These are phyloP conservation scores for Isochrysis galbana DNA, from an alignment of 78 protist species.

Conservation along the genomic window DNA sequence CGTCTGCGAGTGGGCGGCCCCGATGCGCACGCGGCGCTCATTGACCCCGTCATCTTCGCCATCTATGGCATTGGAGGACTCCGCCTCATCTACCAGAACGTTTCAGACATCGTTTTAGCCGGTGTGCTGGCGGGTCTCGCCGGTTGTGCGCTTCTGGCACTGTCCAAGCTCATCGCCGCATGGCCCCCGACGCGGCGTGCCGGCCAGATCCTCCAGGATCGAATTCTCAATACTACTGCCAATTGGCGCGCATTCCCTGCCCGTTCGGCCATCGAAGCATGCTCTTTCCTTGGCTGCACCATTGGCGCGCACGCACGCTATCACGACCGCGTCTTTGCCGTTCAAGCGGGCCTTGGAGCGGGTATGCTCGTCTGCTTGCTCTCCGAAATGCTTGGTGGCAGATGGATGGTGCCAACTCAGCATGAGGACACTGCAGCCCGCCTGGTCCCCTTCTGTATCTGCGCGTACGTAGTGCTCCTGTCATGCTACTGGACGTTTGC, in stretches of 20 bases:
- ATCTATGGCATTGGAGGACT: neutral
- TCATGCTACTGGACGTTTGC: neutral
- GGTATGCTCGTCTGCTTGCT: neutral
- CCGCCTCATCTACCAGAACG: neutral
- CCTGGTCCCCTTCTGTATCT: neutral
- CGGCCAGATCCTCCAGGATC: neutral
- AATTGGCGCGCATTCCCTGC: neutral
- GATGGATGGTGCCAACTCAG: neutral
- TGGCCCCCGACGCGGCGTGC: slow-evolving; percentile 20
- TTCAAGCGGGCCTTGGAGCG: neutral
- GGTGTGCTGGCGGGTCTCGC: slow-evolving; percentile 2
- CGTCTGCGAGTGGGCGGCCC: neutral
- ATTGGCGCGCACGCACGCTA: neutral
- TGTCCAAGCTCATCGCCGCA: neutral
- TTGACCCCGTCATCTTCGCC: neutral
- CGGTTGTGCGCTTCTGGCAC: neutral
- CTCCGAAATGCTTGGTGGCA: neutral
- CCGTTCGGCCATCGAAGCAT: neutral
- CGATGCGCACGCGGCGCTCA: neutral
- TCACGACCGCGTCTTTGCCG: neutral
- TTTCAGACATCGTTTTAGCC: neutral
- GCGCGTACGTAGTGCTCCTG: neutral
- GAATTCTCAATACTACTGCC: neutral
- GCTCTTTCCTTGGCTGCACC: neutral
- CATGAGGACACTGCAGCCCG: neutral